Percentiles rank a stretch among this genome's conserved stretches.
These are phyloP conservation scores for Cornus kousa DNA, from an alignment of 148 eudicot species.

Conservation along the genomic window DNA sequence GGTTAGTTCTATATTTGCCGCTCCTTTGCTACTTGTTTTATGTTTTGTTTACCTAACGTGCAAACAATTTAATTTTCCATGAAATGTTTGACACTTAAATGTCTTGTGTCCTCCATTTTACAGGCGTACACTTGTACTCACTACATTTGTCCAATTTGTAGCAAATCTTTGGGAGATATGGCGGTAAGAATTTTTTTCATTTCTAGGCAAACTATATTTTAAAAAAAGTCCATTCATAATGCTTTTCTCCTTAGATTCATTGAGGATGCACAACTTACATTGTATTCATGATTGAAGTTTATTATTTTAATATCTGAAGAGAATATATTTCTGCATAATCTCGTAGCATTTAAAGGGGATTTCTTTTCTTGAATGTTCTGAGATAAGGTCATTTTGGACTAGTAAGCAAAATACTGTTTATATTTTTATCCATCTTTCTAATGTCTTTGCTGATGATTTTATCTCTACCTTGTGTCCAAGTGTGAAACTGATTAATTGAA, in stretches of 20 bases:
- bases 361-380: not conserved
- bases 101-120: conserved; percentile 11
- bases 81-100: not conserved
- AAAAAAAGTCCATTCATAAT: not conserved
- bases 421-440: not conserved
- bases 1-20: conserved; percentile 37
- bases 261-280: not conserved
- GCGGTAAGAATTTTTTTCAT: conserved; percentile 47
- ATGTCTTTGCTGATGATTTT: not conserved
- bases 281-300: not conserved
- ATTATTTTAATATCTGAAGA: not conserved
- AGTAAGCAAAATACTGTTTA: not conserved
- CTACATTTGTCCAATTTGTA: conserved; percentile 87
- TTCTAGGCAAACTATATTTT: not conserved
- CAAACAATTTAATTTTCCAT: too few species aligned
- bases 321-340: not conserved
- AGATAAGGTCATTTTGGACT: not conserved
- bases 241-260: not conserved
- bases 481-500: not conserved
- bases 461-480: not conserved
- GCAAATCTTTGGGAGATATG: conserved; percentile 97
- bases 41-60: not conserved
- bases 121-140: conserved; percentile 87
- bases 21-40: not conserved
- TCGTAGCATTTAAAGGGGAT: too few species aligned